Conservation (phyloP, 768 basidiomycete genomes). For the Rhizopogon vulgaris region DNA sequence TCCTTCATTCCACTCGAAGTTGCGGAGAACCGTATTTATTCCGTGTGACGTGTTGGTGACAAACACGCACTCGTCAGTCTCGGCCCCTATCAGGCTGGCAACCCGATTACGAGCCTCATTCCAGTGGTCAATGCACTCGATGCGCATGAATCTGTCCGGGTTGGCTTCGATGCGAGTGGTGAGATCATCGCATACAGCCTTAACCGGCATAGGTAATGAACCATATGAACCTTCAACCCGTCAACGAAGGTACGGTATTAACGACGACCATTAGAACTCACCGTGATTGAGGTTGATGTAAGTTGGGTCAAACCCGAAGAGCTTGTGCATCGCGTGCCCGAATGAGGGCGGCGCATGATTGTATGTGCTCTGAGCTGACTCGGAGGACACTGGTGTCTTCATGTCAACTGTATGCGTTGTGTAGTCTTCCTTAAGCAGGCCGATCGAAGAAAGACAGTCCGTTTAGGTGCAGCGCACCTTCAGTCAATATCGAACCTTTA, state of each 20-base stretch:
- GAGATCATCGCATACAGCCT: constrained; percentile 36
- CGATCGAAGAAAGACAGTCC: too few species aligned
- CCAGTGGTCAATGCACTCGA: constrained; percentile 30
- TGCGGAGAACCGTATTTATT: constrained; percentile 59
- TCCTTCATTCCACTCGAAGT: constrained; percentile 59
- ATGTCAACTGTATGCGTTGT: background rate
- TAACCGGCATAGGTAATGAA: constrained; percentile 47
- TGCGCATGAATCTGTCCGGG: constrained; percentile 49
- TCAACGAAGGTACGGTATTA: constrained; percentile 9
- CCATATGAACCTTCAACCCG: constrained; percentile 50
- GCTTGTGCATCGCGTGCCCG: constrained; percentile 42
- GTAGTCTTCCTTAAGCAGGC: background rate
- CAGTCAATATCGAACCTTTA: too few species aligned
- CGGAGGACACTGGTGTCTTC: background rate
- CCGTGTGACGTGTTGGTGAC: constrained; percentile 25
- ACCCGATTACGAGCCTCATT: constrained; percentile 37
- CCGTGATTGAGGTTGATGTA: constrained; percentile 67
- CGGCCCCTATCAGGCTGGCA: constrained; percentile 44
- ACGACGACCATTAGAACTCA: constrained; percentile 15
- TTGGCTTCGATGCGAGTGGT: constrained; percentile 41
- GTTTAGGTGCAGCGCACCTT: too few species aligned
- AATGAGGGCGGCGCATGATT: constrained; percentile 36
- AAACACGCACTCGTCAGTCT: constrained; percentile 53
- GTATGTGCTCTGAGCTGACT: constrained; percentile 3
- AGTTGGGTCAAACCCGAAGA: constrained; percentile 21